Evolutionary conservation across 805 yeast genomes (phyloP).

Genomic region (Saturnispora dispora): DNA sequence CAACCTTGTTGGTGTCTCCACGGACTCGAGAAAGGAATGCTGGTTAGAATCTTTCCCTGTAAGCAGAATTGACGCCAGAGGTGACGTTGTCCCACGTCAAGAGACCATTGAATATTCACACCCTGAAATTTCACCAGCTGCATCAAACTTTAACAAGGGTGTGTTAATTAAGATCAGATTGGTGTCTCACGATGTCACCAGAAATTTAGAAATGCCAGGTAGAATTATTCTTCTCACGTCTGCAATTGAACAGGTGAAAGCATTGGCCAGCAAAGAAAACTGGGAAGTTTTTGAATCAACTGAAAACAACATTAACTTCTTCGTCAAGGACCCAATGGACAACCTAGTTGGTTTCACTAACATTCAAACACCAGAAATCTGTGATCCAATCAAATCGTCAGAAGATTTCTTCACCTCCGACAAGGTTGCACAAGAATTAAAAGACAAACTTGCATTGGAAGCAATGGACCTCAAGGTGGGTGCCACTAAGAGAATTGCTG

Average conservation of each 20-base stretch:
- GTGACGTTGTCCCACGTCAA: slow-evolving; percentile 29
- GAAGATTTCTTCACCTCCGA: slow-evolving; percentile 11
- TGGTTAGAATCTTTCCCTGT: slow-evolving; percentile 68
- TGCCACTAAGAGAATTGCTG: slow-evolving; percentile 49
- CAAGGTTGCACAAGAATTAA: neutral
- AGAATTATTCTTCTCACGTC: slow-evolving; percentile 34
- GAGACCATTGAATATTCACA: slow-evolving; percentile 23
- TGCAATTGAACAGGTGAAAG: slow-evolving; percentile 24
- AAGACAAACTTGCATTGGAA: neutral
- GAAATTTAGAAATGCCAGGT: slow-evolving; percentile 28
- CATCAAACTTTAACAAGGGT: slow-evolving; percentile 28
- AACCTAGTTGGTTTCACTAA: slow-evolving; percentile 48
- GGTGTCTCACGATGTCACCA: slow-evolving; percentile 28
- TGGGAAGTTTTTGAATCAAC: slow-evolving; percentile 14
- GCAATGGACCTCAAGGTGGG: neutral
- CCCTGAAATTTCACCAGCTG: slow-evolving; percentile 13
- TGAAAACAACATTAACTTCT: slow-evolving; percentile 20
- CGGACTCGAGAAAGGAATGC: slow-evolving; percentile 56
- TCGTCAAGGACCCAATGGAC: slow-evolving; percentile 58
- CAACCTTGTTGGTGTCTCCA: slow-evolving; percentile 41
- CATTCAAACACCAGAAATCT: slow-evolving; percentile 19
- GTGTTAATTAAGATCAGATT: slow-evolving; percentile 40
- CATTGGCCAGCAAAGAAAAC: slow-evolving; percentile 16
- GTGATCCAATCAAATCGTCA: slow-evolving; percentile 1
- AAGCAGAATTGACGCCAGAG: slow-evolving; percentile 15